Evolutionary conservation across 208 protist genomes (phyloP), one percentile per base, ranked within the genome.

Genomic region (Vickermania spadyakhi): DNA sequence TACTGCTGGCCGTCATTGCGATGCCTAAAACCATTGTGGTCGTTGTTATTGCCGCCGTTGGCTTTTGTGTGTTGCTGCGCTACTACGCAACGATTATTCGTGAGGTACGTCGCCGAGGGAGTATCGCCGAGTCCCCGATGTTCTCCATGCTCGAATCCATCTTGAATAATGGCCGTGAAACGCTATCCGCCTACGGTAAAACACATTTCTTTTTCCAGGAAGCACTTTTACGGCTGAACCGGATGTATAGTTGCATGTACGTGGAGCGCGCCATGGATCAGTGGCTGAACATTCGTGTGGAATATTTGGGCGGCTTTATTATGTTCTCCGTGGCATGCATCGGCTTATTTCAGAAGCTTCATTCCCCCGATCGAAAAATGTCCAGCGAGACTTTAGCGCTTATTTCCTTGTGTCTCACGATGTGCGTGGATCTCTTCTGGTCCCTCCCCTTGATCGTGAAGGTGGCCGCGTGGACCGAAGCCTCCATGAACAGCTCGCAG

Each of bases 81-180:
- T 98, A 89, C 70, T 98, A 91, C 73, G 77, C 75, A 28, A 62
- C 68, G 18, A 72, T 78, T 0, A 76, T 74, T 25, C 76, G 96
- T 27, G 95, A 98, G 66, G 52, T 98, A 3, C 83, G 92, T 41
- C 72, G 97, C 31, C 75, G 97, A 1, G 78, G 85, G 22, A 84
- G 79, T 57, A 70, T 97, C 3, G 71, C 78, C 13, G 79, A 91
- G 64, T 95, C 89, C 3, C 97, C 97, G 22, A 70, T 98, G 27
- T 93, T 97, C 61, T 73, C 89, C 2, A 55, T 96, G 49, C 93
- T 98, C 50, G 66, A 66, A 29, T 93, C 98, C 55, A 94, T 96
- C 22, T 52, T 98, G 3, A 68, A 27, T 22, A 45, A 45, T 45
- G 51, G 51, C 7, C 51, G 51, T 7, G 51, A 55, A 26, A 28